Conservation (phyloP, 2,329 filamentous ascomycete genomes). For the Microthyrium microscopicum region DNA sequence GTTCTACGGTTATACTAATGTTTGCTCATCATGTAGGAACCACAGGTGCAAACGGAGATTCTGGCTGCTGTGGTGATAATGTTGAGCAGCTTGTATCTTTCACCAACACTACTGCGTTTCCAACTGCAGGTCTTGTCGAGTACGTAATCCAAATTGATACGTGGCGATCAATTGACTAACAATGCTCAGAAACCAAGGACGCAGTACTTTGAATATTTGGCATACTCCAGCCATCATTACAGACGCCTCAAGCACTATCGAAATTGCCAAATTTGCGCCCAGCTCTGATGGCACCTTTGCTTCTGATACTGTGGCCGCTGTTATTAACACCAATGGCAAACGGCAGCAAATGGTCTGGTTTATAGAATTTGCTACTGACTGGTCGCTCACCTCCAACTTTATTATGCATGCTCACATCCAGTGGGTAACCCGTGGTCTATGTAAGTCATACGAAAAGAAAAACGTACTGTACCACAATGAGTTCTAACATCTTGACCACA, state of each 20-base stretch:
- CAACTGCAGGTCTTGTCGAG: conserved; percentile 36
- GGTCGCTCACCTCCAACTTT: conserved; percentile 38
- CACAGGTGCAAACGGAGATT: conserved; percentile 17
- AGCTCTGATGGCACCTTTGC: conserved; percentile 21
- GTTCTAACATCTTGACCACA: background rate
- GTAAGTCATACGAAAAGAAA: background rate
- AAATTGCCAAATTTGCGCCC: conserved; percentile 33
- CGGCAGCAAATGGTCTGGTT: conserved; percentile 48
- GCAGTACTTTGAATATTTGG: conserved; percentile 33
- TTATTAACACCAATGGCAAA: conserved; percentile 37
- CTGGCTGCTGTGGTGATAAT: conserved; percentile 30
- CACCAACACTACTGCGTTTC: conserved; percentile 36
- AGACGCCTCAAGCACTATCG: conserved; percentile 26
- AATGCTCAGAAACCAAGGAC: conserved; percentile 24
- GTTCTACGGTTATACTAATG: background rate
- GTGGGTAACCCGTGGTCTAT: conserved; percentile 43
- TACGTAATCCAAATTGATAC: conserved; percentile 42
- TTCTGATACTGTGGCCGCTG: conserved; percentile 29
- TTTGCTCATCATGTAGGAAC: conserved; percentile 1
- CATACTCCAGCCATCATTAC: conserved; percentile 40
- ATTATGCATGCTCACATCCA: conserved; percentile 46
- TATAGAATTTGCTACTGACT: conserved; percentile 34
- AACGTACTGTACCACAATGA: conserved; percentile 14
- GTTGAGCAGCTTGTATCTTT: conserved; percentile 37
- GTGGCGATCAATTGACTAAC: conserved; percentile 12